Evolutionary conservation across 2,329 filamentous ascomycete species (phyloP), one percentile per base, ranked within the genome.

Genomic region (Sarocladium oryzae): DNA sequence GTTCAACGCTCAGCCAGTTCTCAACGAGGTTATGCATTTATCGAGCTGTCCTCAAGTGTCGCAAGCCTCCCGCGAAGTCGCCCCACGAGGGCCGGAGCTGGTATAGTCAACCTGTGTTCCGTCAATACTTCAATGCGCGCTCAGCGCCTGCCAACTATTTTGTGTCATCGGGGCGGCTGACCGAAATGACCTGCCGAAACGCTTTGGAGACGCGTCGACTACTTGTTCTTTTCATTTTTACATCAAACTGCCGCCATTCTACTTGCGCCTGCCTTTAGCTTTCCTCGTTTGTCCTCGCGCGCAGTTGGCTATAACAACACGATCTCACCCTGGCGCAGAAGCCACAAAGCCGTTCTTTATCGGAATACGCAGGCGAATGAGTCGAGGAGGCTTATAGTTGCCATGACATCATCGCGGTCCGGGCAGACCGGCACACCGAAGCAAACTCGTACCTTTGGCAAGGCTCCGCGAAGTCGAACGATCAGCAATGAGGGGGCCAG

Each of bases 11-110:
- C 13, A 30, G n/a, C n/a, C n/a, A n/a, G 35, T 5, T 5, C 7
- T 6, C 35, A 37, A 15, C 11, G 11, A 37, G 43, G 43, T 32
- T 48, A 48, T 48, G 43, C 43, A 48, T 20, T 20, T 48, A 48
- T 10, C 28, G 43, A 33, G 43, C 16, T 28, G 40, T n/a, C 15
- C 7, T 28, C 16, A 16, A 23, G 7, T 26, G 40, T 43, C 23
- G 40, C 40, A 16, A 28, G 9, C 37, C 4, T 40, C 37, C 15
- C 6, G 6, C 10, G 15, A 16, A 36, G n/a, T 20, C 40, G 43
- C 43, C 43, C 24, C 43, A 48, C 28, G 6, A n/a, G n/a, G n/a
- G 9, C 16, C 43, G 28, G 20, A 45, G n/a, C 21, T 40, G 36
- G 36, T 26, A 15, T 43, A 23, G 40, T 43, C 21, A 9, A 43